Evolutionary conservation across 169 alveolate genomes (phyloP).

Genomic region (Eimeria praecox): DNA sequence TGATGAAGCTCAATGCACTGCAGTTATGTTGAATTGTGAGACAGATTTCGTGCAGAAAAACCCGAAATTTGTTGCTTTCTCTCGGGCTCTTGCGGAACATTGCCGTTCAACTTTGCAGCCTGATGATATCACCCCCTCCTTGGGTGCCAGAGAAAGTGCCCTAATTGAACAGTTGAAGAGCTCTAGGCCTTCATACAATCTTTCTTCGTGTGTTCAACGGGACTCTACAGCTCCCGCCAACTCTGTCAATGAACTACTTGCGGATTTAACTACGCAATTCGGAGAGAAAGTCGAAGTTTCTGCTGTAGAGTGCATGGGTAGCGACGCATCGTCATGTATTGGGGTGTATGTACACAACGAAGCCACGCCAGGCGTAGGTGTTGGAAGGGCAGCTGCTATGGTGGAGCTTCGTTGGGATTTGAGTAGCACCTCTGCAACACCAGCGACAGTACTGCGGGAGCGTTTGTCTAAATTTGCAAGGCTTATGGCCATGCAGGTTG

Average conservation of each 20-base stretch:
- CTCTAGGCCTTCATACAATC: background rate
- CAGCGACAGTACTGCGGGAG: background rate
- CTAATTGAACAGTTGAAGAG: background rate
- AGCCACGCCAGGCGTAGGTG: constrained; percentile 34
- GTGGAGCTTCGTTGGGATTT: background rate
- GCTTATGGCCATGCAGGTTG: constrained; percentile 57
- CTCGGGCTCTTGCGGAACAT: constrained; percentile 43
- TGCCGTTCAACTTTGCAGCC: background rate
- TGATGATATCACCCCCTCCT: background rate
- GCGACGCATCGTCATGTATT: background rate
- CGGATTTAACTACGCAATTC: constrained; percentile 34
- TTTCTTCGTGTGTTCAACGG: background rate
- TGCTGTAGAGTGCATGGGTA: background rate
- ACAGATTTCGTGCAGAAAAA: constrained; percentile 45
- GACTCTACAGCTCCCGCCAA: background rate
- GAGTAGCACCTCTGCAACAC: background rate
- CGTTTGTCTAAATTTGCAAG: constrained; percentile 32
- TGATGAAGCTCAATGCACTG: constrained; percentile 8
- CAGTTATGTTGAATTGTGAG: constrained; percentile 32
- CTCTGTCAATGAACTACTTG: constrained; percentile 21
- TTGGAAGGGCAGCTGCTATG: constrained; percentile 32
- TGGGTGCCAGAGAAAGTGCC: background rate
- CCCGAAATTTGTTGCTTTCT: constrained; percentile 32
- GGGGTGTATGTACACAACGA: constrained; percentile 38
- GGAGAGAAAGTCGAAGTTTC: constrained; percentile 7